Evolutionary conservation across 805 yeast species (phyloP), one percentile per base, ranked within the genome.

Genomic region (Geotrichum ghanense): DNA sequence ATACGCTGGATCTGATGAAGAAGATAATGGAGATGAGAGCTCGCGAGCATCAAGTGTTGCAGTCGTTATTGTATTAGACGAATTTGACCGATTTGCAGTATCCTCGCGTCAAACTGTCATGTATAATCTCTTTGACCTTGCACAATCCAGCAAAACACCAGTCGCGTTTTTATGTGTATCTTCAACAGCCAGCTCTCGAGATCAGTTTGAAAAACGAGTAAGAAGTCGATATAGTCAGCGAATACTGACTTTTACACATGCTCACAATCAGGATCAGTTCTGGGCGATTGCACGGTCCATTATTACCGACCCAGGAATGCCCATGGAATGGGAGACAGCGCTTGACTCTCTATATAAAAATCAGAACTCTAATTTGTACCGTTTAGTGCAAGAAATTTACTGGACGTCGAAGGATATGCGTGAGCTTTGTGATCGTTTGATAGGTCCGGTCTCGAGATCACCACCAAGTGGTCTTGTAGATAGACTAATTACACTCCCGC

Each of bases 161-260:
- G 78, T 89, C 3, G 75, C 92, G 45, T 84, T 90, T 3, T 62
- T 92, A 42, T 97, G 97, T 1, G 64, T 82, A 10, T 80, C 94
- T 0, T 73, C 89, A 1, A 79, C 81, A 45, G 69, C 86, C 43
- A 85, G 84, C 3, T 73, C 87, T 0, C 70, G 89, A 44, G 97
- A 90, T 55, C 70, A 78, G 55, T 67, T 92, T 42, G 99, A 92
- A 58, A 92, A 90, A 58, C 73, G 99, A 56, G 97, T 92, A 0
- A 74, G 87, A 53, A 81, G 94, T 48, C 68, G 99, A 52, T 92
- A 89, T 61, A 80, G 92, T 16, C 96, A 90, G 58, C 67, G 95
- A 44, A 64, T 83, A 2, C 71, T 88, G 21, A 72, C 73, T 16
- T 68, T 87, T 31, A 74, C 75, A 22, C 78, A 78, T 44, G 69